Evolutionary conservation across 139 green algal species (phyloP).

Genomic region (Pseudopediastrum boryanum): DNA sequence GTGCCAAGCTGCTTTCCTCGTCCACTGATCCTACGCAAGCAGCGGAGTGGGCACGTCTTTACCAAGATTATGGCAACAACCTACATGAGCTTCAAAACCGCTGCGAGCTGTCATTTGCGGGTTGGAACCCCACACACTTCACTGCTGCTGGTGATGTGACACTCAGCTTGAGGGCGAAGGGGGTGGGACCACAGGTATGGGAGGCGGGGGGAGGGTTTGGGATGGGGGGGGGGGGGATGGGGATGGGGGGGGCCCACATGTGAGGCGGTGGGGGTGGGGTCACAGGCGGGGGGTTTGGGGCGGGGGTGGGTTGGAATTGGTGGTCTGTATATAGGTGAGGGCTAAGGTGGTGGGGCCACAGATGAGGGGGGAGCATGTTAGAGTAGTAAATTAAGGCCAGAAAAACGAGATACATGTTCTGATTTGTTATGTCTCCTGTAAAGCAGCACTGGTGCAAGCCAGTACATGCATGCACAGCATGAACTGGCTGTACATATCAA

Average conservation of each 20-base stretch:
- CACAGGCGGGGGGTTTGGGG: not conserved
- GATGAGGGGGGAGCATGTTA: too few relatives aligned
- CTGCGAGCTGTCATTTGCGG: conserved; percentile 7
- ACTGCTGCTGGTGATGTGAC: not conserved
- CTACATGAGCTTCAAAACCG: not conserved
- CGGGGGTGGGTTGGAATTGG: not conserved
- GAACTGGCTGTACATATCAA: too few relatives aligned
- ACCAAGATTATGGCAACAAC: not conserved
- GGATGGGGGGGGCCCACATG: not conserved
- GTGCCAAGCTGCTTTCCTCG: too few relatives aligned
- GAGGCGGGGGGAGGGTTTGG: not conserved
- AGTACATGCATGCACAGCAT: too few relatives aligned
- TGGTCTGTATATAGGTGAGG: not conserved
- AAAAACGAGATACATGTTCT: too few relatives aligned
- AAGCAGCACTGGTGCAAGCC: too few relatives aligned
- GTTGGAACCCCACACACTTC: not conserved
- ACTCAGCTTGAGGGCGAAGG: conserved; percentile 5
- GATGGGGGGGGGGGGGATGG: not conserved
- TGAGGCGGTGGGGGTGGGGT: not conserved
- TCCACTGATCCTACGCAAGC: not conserved
- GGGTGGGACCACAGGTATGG: not conserved
- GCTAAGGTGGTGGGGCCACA: too few relatives aligned
- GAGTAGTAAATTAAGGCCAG: too few relatives aligned
- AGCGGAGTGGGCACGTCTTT: not conserved
- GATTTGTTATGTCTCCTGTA: too few relatives aligned